These are phyloP conservation scores for Tricholoma hemisulphureum DNA, from an alignment of 768 basidiomycete genomes.

Conservation along the genomic window DNA sequence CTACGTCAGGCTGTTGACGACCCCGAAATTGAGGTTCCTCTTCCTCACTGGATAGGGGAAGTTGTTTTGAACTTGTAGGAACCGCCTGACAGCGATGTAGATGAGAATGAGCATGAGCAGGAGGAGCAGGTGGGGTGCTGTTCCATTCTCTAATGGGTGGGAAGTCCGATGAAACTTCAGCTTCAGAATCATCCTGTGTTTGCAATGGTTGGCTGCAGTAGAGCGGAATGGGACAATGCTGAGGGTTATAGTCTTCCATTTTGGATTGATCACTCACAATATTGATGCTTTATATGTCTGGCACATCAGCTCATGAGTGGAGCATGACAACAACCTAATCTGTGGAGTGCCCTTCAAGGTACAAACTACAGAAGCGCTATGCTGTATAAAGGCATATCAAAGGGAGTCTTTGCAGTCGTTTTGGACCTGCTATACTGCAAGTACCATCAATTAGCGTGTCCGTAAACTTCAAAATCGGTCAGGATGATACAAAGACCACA, in stretches of 20 bases:
- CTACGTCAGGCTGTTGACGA: not conserved
- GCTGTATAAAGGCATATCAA: too few relatives aligned
- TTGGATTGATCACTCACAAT: too few relatives aligned
- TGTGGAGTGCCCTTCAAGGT: not conserved
- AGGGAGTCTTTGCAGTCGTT: too few relatives aligned
- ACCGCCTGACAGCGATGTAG: not conserved
- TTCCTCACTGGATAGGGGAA: not conserved
- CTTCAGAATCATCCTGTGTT: not conserved
- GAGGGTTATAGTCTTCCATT: too few relatives aligned
- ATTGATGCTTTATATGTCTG: not conserved
- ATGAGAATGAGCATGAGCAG: not conserved
- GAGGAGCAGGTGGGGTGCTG: not conserved
- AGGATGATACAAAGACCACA: too few relatives aligned
- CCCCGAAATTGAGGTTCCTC: not conserved
- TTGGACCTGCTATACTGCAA: too few relatives aligned
- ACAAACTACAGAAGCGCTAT: not conserved
- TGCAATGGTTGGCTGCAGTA: not conserved
- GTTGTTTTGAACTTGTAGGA: not conserved
- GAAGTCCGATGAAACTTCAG: not conserved
- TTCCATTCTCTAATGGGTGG: constrained; percentile 1
- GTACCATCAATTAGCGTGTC: too few relatives aligned
- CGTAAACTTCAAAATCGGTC: too few relatives aligned
- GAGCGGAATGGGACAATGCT: not conserved
- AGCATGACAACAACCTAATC: not conserved
- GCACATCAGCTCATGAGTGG: not conserved